These are phyloP conservation scores for Aspergillus taichungensis DNA, from an alignment of 495 filamentous ascomycete species.

Conservation along the genomic window DNA sequence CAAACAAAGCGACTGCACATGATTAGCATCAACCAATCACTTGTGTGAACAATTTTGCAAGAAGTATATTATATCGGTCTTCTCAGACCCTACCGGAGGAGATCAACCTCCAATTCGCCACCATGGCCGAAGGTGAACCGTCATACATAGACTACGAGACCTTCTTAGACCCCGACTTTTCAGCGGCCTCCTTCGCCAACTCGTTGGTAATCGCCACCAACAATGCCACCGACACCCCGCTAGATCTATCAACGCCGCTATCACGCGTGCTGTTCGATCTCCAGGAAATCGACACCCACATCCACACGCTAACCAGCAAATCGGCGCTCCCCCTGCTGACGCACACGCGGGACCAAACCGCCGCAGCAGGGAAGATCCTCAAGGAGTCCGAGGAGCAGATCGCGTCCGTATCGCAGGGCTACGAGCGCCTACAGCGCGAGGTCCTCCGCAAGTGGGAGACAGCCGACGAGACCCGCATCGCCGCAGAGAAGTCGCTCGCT, in stretches of 20 bases:
- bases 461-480: conserved; percentile 67
- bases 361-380: conserved; percentile 59
- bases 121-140: conserved; percentile 39
- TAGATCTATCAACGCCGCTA: conserved; percentile 89
- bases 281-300: conserved; percentile 94
- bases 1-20: too few relatives aligned
- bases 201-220: conserved; percentile 81
- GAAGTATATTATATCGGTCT: too few relatives aligned
- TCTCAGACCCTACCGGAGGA: too few relatives aligned
- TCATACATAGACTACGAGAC: conserved; percentile 97
- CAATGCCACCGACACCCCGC: conserved; percentile 78
- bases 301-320: conserved; percentile 78
- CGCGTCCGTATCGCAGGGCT: conserved; percentile 67
- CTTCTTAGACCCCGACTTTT: conserved; percentile 80
- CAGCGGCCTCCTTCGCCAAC: conserved; percentile 73
- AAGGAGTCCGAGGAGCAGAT: conserved; percentile 68
- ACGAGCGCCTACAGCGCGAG: conserved; percentile 72
- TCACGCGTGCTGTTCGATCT: conserved; percentile 93
- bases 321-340: conserved; percentile 76
- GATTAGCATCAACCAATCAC: too few relatives aligned
- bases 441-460: conserved; percentile 73
- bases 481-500: conserved; percentile 64
- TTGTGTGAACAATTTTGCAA: too few relatives aligned
- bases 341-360: conserved; percentile 63
- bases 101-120: background rate